Evolutionary conservation across 352 stramenopile species (phyloP), one percentile per base, ranked within the genome.

Genomic region (Halophytophthora batemanensis): DNA sequence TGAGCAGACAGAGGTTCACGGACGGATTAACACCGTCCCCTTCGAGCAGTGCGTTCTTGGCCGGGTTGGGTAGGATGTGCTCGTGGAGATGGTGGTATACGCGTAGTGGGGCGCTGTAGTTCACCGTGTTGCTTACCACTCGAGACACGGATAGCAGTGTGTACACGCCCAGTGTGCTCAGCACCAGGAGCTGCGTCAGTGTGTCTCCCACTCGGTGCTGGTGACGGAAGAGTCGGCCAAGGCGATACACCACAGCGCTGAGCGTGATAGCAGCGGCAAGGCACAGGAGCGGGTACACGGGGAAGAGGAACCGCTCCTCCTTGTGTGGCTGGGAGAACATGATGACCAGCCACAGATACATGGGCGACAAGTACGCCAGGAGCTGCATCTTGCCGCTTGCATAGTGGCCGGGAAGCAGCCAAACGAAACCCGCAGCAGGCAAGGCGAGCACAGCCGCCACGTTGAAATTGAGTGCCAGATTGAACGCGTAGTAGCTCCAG

Each of bases 271-370:
- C 93, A 31, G 86, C 89, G 23, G 70, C 65, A 18, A 97, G 61
- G 53, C 79, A 93, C 4, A 98, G 61, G 1, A 97, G 71, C 13
- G 96, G 92, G 62, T 99, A 99, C 6, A 97, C 74, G 0, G 95
- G 95, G 55, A 96, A 99, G 15, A 99, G 59, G 64, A 99, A 99
- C 5, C 96, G 82, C 74, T 99, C 97, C 61, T 99, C 97, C 64
- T 99, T 99, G 81, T 99, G 97, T 19, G 96, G 80, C 61, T 98
- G 82, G n/a, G 80, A 56, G 35, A 95, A 86, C 62, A 99, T 96
- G 35, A 99, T 86, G 5, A 34, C 60, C 39, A 98, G 56, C 95
- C 96, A 99, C 18, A 98, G 41, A 47, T 96, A 92, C 64, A 91
- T 63, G 11, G 81, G 79, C 8, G 65, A 77, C 37, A 91, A 52